phyloP scores from a whole-genome alignment of 2,329 filamentous ascomycete genomes.

The Colletotrichum coccodes region DNA sequence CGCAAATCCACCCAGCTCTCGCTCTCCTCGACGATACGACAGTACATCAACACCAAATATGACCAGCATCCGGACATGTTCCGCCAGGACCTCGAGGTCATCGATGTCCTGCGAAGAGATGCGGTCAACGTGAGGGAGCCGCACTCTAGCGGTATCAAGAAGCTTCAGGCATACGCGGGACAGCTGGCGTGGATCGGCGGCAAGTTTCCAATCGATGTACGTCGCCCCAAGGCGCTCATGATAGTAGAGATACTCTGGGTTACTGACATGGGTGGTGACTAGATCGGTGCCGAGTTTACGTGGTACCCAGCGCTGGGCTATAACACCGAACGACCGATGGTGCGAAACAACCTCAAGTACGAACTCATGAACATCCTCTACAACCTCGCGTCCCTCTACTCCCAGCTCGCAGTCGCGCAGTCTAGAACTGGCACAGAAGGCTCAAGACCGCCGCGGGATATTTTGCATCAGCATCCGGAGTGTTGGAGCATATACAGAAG shows the following conservation, averaged over 20 bases:
- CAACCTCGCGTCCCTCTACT: slow-evolving; percentile 94
- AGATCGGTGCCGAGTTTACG: slow-evolving; percentile 94
- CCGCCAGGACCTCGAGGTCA: slow-evolving; percentile 82
- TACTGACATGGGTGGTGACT: slow-evolving; percentile 1
- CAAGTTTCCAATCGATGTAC: slow-evolving; percentile 95
- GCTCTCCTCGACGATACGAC: slow-evolving; percentile 84
- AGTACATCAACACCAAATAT: slow-evolving; percentile 98
- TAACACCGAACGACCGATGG: slow-evolving; percentile 78
- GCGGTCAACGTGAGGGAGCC: slow-evolving; percentile 92
- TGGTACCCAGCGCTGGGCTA: slow-evolving; percentile 97
- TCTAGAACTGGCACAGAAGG: slow-evolving; percentile 84
- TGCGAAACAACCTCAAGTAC: slow-evolving; percentile 76
- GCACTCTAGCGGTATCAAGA: slow-evolving; percentile 85
- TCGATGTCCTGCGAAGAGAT: slow-evolving; percentile 84
- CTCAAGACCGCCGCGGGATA: slow-evolving; percentile 90
- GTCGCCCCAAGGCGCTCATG: slow-evolving; percentile 36
- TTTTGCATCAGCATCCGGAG: slow-evolving; percentile 87
- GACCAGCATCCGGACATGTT: slow-evolving; percentile 99
- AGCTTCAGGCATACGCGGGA: slow-evolving; percentile 90
- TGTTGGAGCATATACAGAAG: slow-evolving; percentile 81
- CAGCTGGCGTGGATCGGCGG: slow-evolving; percentile 93
- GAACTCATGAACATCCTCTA: slow-evolving; percentile 93
- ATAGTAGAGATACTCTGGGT: neutral
- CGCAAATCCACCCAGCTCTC: slow-evolving; percentile 84
- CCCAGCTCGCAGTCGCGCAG: slow-evolving; percentile 85